Conservation (phyloP, 2,329 filamentous ascomycete genomes). For the Diaporthe nobilis region DNA sequence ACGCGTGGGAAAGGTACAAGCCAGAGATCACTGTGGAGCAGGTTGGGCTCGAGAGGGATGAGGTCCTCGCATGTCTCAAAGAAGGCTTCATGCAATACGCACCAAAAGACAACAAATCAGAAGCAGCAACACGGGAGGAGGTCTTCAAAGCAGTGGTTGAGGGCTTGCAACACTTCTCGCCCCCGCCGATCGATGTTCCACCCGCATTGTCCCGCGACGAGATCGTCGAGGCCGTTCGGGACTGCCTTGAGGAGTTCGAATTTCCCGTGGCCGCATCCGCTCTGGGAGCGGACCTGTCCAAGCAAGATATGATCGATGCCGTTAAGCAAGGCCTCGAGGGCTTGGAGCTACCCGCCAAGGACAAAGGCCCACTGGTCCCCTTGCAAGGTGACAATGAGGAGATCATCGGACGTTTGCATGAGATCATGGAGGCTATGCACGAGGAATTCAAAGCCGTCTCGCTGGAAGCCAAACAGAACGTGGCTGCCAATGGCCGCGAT, state of each 20-base stretch:
- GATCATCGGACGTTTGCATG: conserved; percentile 70
- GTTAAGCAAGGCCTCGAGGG: conserved; percentile 63
- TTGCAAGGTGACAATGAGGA: conserved; percentile 60
- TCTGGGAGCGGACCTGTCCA: conserved; percentile 67
- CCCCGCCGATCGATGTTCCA: conserved; percentile 79
- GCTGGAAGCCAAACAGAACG: conserved; percentile 81
- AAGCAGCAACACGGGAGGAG: conserved; percentile 83
- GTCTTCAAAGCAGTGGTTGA: conserved; percentile 89
- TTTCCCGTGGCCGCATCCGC: conserved; percentile 75
- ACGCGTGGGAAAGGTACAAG: conserved; percentile 95
- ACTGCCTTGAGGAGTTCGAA: conserved; percentile 89
- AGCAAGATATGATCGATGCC: conserved; percentile 75
- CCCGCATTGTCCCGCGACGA: conserved; percentile 83
- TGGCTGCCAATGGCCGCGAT: conserved; percentile 82
- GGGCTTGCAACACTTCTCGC: conserved; percentile 84
- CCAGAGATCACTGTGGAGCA: conserved; percentile 93
- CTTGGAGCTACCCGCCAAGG: conserved; percentile 45
- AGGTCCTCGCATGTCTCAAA: conserved; percentile 87
- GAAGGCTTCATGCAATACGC: conserved; percentile 87
- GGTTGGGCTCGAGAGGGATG: conserved; percentile 89
- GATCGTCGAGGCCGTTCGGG: conserved; percentile 84
- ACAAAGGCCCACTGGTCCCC: conserved; percentile 43
- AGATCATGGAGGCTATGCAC: conserved; percentile 74
- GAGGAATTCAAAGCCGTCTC: conserved; percentile 72
- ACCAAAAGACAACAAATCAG: conserved; percentile 64